Percentiles rank a stretch among this genome's conserved stretches.
These are phyloP conservation scores for Sugiyamaella marilandica DNA, from an alignment of 805 yeast genomes.

Conservation along the genomic window DNA sequence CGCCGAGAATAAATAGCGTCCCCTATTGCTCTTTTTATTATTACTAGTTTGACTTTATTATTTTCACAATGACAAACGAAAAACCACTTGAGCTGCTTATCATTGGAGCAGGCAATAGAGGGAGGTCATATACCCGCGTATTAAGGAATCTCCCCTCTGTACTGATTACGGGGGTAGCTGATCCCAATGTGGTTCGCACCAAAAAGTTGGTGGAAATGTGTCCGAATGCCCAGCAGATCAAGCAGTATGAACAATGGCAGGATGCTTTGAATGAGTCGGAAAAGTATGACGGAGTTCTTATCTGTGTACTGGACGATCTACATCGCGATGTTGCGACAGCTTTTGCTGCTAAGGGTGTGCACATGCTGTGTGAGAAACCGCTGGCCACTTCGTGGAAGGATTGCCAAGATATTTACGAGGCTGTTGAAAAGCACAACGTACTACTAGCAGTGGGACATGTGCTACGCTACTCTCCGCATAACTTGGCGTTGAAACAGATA, in stretches of 20 bases:
- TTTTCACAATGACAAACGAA: neutral
- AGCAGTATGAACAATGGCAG: slow-evolving; percentile 19
- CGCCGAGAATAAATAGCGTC: too few relatives aligned
- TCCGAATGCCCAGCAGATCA: slow-evolving; percentile 4
- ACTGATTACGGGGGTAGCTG: slow-evolving; percentile 19
- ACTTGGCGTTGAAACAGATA: slow-evolving; percentile 19
- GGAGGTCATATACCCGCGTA: slow-evolving; percentile 17
- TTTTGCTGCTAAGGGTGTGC: slow-evolving; percentile 23
- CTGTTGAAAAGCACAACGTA: slow-evolving; percentile 21
- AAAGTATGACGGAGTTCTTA: slow-evolving; percentile 22
- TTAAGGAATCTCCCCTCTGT: slow-evolving; percentile 13
- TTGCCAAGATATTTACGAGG: slow-evolving; percentile 21
- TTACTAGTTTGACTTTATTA: too few relatives aligned
- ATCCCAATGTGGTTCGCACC: slow-evolving; percentile 16
- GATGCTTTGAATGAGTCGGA: slow-evolving; percentile 19
- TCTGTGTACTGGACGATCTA: slow-evolving; percentile 23
- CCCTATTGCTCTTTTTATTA: too few relatives aligned
- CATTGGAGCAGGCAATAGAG: slow-evolving; percentile 23
- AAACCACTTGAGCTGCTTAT: slow-evolving; percentile 11
- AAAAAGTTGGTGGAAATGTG: slow-evolving; percentile 5
- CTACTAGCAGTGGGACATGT: slow-evolving; percentile 28
- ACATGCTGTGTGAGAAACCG: slow-evolving; percentile 26
- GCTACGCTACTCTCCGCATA: slow-evolving; percentile 26
- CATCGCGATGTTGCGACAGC: slow-evolving; percentile 26
- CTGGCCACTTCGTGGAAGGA: slow-evolving; percentile 24